phyloP scores from a whole-genome alignment of 1,284 basidiomycete genomes.

The Fomitopsis pinicola region DNA sequence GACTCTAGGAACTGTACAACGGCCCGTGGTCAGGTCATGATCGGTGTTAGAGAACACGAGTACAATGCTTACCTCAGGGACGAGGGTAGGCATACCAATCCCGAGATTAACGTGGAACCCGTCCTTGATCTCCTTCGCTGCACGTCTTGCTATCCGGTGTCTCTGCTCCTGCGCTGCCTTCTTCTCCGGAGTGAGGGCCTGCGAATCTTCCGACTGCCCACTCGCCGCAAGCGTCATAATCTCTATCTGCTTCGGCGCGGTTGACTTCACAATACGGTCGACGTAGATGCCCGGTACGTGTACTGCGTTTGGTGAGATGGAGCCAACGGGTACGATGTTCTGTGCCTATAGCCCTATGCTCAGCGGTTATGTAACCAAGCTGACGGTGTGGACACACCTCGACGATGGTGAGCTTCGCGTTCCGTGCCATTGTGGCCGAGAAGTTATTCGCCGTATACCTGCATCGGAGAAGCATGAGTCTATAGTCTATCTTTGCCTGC shows the following conservation, averaged over 20 bases:
- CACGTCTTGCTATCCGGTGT: slow-evolving; percentile 80
- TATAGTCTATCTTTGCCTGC: background rate
- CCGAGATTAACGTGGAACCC: slow-evolving; percentile 76
- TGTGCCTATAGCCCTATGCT: slow-evolving; percentile 58
- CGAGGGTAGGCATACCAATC: slow-evolving; percentile 92
- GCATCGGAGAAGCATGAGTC: background rate
- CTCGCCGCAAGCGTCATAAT: slow-evolving; percentile 57
- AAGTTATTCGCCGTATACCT: slow-evolving; percentile 92
- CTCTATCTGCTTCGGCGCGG: slow-evolving; percentile 79
- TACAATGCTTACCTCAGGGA: slow-evolving; percentile 43
- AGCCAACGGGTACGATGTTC: slow-evolving; percentile 85
- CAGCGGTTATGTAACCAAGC: background rate
- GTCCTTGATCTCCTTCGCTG: slow-evolving; percentile 88
- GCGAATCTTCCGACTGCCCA: slow-evolving; percentile 20
- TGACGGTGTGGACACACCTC: slow-evolving; percentile 49
- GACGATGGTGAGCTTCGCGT: slow-evolving; percentile 88
- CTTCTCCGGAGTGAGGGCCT: slow-evolving; percentile 42
- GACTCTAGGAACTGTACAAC: slow-evolving; percentile 58
- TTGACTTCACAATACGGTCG: slow-evolving; percentile 81
- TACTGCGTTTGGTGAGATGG: slow-evolving; percentile 79
- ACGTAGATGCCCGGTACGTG: slow-evolving; percentile 88
- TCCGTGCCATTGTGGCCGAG: slow-evolving; percentile 82
- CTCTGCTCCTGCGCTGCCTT: slow-evolving; percentile 46
- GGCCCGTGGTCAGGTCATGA: background rate
- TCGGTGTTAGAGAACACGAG: background rate